Base-by-base conservation (phyloP, 2,329 filamentous ascomycete genomes). In the Colletotrichum nymphaeae region DNA sequence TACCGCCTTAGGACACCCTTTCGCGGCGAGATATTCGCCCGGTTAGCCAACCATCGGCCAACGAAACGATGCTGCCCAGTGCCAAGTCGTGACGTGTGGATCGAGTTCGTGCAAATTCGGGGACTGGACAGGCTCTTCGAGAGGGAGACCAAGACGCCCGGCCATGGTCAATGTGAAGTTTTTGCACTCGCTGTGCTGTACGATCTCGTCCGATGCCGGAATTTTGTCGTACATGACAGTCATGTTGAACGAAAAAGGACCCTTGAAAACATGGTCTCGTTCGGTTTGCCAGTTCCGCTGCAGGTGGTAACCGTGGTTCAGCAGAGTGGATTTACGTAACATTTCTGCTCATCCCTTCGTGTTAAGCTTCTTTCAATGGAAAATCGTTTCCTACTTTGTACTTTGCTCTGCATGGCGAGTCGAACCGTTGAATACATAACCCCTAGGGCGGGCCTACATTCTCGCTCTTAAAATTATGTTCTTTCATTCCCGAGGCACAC, bases 311-410 rank as follows among this genome's bases (percentile, higher is more conserved):
- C 16, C 37, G 6, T 42, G 37, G 37, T 26, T 24, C 24, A 32
- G 32, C 8, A 19, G 46, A 46, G 42, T 52, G 52, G 49, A 30
- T 55, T 69, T 69, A 69, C 67, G 67, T 69, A 69, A 69, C 63
- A n/a, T 24, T 24, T 6, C 46, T 53, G 53, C 32, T 64, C 49
- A 6, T 32, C 14, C 67, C 49, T 53, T 53, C 59, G 60, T 55
- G 30, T 58, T 57, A 69, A 69, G 67, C 67, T 69, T 69, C 67
- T 63, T 64, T 52, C 26, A 6, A 35, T 26, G 37, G 37, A 59
- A 58, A 42, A 30, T 30, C 22, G 52, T 30, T 35, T 19, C 24
- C 35, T 14, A 24, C 16, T 24, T 22, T 52, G 35, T n/a, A 37
- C 4, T 19, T 22, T 58, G 32, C 5, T 55, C 24, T 26, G 52